Base-by-base conservation (phyloP, 2,329 filamentous ascomycete genomes). In the Knufia petricola region DNA sequence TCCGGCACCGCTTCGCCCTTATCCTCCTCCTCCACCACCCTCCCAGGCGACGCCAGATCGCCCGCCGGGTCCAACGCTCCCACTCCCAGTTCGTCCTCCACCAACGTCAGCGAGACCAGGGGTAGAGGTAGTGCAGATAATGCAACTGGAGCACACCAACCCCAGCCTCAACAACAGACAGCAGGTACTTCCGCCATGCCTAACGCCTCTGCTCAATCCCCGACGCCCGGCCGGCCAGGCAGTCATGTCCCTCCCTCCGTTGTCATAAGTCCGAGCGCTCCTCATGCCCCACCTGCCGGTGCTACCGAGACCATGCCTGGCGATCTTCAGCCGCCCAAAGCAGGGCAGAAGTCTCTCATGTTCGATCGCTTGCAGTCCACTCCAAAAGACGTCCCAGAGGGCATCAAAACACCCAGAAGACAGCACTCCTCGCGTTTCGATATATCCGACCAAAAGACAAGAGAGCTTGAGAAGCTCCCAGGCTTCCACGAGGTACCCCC, bases 361-460 rank as follows among this genome's bases (percentile, higher is more conserved):
- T 94, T 88, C 67, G 87, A 94, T 65, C 80, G 87, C 52, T 78
- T 95, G 53, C 88, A 95, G 64, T 84, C 90, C 51, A 94, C 89
- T 1, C 94, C 94, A 45, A 95, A 95, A 67, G 92, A 98, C 69
- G 86, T 95, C 53, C 88, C 92, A 30, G 92, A 96, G 67, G 92
- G 92, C 32, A 82, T 96, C 53, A 80, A 90, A 63, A 96, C 92
- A 3, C 92, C 92, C 21, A 95, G 94, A 71, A 81, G 92, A 64
- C 92, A 98, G 69, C 89, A 96, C 64, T 96, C 92, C 30, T 98
- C 92, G 39, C 82, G 92, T 54, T 98, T 98, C 66, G 90, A 98
- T 66, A 94, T 98, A 56, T 98, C 92, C 2, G 87, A 94, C 54
- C 89, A 96, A 63, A 75, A 78, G 53, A 77, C 81, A 66, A 81